Conservation (phyloP, 1,284 basidiomycete species). For the Tausonia pullulans region DNA sequence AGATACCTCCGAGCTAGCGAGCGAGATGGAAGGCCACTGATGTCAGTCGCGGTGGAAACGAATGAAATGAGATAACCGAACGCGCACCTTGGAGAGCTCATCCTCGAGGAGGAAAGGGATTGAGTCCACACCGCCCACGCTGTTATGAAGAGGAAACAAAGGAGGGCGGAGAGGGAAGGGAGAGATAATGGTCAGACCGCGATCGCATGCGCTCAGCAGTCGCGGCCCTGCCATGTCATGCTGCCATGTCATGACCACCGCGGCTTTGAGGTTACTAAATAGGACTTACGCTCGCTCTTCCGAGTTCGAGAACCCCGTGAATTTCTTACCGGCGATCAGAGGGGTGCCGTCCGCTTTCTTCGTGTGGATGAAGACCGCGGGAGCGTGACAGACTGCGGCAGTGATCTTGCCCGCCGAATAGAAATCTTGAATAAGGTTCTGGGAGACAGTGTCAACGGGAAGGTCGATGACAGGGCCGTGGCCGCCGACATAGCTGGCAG, state of each 20-base stretch:
- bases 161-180: background rate
- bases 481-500: conserved; percentile 21
- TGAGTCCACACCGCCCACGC: conserved; percentile 25
- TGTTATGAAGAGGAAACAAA: conserved; percentile 6
- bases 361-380: conserved; percentile 45
- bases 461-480: conserved; percentile 63
- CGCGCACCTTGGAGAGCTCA: conserved; percentile 37
- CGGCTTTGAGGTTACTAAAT: no score
- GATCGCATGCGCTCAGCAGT: no score
- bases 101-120: conserved; percentile 62
- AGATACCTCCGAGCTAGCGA: conserved; percentile 48
- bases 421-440: conserved; percentile 50
- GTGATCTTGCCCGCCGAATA: conserved; percentile 49
- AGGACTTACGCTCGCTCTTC: conserved; percentile 46
- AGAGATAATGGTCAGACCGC: no score
- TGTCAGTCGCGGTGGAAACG: no score
- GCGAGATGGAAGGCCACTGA: no score
- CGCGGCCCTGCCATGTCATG: no score
- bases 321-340: conserved; percentile 50
- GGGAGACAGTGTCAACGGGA: conserved; percentile 46
- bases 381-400: conserved; percentile 63
- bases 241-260: no score
- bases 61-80: no score
- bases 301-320: conserved; percentile 58
- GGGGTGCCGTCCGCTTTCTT: conserved; percentile 47